Percentiles rank a stretch among this genome's conserved stretches.
Evolutionary conservation across 2,329 filamentous ascomycete species (phyloP).

Genomic region (Tolypocladium ovalisporum): DNA sequence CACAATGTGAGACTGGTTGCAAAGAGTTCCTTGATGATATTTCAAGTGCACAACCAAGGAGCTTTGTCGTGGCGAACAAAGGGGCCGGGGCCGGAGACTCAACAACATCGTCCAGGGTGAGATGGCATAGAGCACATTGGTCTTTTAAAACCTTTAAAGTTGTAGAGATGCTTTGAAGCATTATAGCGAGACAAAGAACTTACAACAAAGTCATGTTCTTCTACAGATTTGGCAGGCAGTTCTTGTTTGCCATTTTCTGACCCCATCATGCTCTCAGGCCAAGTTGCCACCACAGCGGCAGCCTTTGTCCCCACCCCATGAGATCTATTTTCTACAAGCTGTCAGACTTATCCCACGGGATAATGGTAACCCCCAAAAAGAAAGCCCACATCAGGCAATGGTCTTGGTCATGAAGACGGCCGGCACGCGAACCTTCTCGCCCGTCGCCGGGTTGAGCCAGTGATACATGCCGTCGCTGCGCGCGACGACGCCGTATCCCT

Average conservation of each 20-base stretch:
- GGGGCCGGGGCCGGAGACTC: neutral
- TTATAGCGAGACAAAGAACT: neutral
- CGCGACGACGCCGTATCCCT: constrained; percentile 13
- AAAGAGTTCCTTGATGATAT: neutral
- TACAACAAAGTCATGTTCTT: neutral
- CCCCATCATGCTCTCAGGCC: neutral
- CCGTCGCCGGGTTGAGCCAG: constrained; percentile 7
- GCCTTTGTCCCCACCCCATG: neutral
- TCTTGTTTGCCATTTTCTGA: neutral
- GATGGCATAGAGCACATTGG: neutral
- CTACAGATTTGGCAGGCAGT: neutral
- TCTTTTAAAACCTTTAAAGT: neutral
- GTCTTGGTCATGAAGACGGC: constrained; percentile 10
- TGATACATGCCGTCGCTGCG: constrained; percentile 7
- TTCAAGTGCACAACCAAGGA: neutral
- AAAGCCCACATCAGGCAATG: neutral
- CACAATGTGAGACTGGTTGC: neutral
- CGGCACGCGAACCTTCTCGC: constrained; percentile 3
- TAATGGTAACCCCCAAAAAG: too few relatives aligned
- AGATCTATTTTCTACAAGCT: too few relatives aligned
- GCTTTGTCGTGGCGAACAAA: neutral
- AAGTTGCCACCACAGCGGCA: neutral
- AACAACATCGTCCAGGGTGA: neutral
- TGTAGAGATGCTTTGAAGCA: neutral
- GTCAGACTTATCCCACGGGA: too few relatives aligned